Conservation (phyloP, 768 basidiomycete genomes). For the Kwoniella heveanensis region DNA sequence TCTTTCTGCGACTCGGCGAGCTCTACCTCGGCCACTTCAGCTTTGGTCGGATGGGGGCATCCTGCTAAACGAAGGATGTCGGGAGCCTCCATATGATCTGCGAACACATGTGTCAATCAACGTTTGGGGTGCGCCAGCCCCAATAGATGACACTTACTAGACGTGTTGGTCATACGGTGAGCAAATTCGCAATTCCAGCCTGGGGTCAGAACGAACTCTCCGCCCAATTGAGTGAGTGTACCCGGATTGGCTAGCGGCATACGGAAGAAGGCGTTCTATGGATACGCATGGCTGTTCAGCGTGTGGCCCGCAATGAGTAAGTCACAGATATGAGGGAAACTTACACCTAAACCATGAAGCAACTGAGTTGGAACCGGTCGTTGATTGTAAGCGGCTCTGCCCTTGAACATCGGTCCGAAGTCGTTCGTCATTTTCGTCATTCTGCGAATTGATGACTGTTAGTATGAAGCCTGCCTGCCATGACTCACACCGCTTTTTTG, state of each 20-base stretch:
- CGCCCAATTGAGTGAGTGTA: conserved; percentile 54
- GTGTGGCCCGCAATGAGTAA: background rate
- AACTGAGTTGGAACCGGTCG: conserved; percentile 48
- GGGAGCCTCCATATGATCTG: conserved; percentile 56
- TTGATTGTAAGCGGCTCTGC: conserved; percentile 52
- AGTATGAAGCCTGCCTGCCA: background rate
- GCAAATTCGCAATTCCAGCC: conserved; percentile 53
- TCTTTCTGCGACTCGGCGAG: conserved; percentile 39
- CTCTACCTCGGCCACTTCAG: conserved; percentile 29
- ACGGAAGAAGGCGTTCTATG: conserved; percentile 49
- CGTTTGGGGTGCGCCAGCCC: too few relatives aligned
- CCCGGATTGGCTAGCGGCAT: conserved; percentile 53
- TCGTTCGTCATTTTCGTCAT: conserved; percentile 54
- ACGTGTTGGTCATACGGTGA: conserved; percentile 55
- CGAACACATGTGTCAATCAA: background rate
- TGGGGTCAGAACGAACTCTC: conserved; percentile 54
- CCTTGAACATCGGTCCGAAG: conserved; percentile 50
- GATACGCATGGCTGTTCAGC: background rate
- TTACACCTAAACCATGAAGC: conserved; percentile 45
- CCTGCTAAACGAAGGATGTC: conserved; percentile 52
- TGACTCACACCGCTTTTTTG: background rate
- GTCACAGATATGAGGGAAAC: conserved; percentile 7
- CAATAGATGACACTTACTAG: too few relatives aligned
- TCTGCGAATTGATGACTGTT: conserved; percentile 9
- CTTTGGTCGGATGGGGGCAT: conserved; percentile 32